These are phyloP conservation scores for Catunica adiposa DNA, from an alignment of 2,329 filamentous ascomycete genomes.

Conservation along the genomic window DNA sequence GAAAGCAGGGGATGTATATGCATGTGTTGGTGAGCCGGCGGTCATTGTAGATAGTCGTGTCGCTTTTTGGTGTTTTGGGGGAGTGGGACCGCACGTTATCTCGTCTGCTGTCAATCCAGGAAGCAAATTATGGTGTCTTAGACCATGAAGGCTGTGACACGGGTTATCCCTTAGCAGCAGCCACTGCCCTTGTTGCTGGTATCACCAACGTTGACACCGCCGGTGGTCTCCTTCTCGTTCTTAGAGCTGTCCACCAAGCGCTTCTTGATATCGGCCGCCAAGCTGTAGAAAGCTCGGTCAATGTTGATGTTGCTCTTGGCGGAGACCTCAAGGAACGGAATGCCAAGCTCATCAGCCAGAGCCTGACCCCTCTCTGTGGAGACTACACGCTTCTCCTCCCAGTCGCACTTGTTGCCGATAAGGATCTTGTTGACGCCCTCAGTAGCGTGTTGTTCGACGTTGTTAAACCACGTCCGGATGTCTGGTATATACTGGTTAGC, in stretches of 20 bases:
- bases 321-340: constrained; percentile 95
- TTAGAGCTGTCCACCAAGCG: constrained; percentile 83
- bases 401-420: constrained; percentile 99
- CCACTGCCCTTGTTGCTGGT: constrained; percentile 43
- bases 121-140: neutral
- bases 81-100: neutral
- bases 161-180: constrained; percentile 48
- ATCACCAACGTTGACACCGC: constrained; percentile 54
- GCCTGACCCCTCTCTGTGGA: constrained; percentile 85
- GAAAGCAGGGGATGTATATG: neutral
- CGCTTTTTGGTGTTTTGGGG: neutral
- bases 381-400: constrained; percentile 96
- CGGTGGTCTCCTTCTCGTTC: constrained; percentile 43
- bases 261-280: constrained; percentile 97
- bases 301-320: constrained; percentile 99
- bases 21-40: neutral
- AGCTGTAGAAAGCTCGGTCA: constrained; percentile 92
- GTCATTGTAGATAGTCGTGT: neutral
- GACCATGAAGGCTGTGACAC: neutral
- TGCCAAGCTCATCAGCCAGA: constrained; percentile 86
- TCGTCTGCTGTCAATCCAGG: neutral
- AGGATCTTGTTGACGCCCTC: constrained; percentile 99
- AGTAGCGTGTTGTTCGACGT: constrained; percentile 94
- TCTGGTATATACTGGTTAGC: constrained; percentile 37
- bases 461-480: constrained; percentile 98